Percentiles rank a stretch among this genome's conserved stretches.
phyloP scores from a whole-genome alignment of 768 basidiomycete genomes.

The Melanogaster broomeanus region DNA sequence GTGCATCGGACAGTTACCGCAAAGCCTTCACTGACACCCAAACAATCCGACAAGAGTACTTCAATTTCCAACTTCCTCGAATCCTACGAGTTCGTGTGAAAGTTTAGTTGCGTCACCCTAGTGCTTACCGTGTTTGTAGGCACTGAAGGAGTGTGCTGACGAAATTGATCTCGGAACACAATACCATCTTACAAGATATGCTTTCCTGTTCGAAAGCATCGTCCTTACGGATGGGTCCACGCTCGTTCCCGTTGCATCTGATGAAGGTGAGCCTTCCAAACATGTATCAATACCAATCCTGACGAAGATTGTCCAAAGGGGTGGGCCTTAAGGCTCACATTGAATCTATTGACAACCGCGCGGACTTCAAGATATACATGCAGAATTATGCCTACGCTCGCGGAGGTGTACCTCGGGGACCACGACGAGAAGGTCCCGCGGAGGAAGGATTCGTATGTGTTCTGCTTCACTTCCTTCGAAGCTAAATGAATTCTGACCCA shows the following conservation, averaged over 20 bases:
- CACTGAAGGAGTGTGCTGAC: constrained; percentile 92
- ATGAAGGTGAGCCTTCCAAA: constrained; percentile 55
- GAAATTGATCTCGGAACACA: constrained; percentile 98
- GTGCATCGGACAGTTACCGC: constrained; percentile 83
- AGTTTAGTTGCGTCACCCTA: not conserved
- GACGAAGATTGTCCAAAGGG: constrained; percentile 34
- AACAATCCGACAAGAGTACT: constrained; percentile 92
- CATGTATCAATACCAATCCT: not conserved
- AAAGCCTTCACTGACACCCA: constrained; percentile 92
- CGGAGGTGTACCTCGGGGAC: constrained; percentile 65
- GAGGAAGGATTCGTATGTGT: constrained; percentile 95
- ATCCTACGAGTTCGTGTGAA: constrained; percentile 77
- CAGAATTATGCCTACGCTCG: constrained; percentile 95
- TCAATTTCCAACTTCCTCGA: constrained; percentile 94
- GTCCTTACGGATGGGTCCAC: constrained; percentile 87
- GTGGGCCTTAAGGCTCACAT: constrained; percentile 83
- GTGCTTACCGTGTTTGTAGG: constrained; percentile 42
- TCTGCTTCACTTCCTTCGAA: constrained; percentile 4
- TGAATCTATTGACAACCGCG: constrained; percentile 91
- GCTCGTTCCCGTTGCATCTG: constrained; percentile 68
- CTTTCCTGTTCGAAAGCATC: constrained; percentile 90
- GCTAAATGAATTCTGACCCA: constrained; percentile 1
- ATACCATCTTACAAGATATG: constrained; percentile 94
- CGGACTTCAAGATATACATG: constrained; percentile 97
- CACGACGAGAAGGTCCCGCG: constrained; percentile 82